A percentile compares a stretch with the other conserved stretches of the same genome.
These are phyloP conservation scores for Kwoniella sp. DNA, from an alignment of 768 basidiomycete species.

Conservation along the genomic window DNA sequence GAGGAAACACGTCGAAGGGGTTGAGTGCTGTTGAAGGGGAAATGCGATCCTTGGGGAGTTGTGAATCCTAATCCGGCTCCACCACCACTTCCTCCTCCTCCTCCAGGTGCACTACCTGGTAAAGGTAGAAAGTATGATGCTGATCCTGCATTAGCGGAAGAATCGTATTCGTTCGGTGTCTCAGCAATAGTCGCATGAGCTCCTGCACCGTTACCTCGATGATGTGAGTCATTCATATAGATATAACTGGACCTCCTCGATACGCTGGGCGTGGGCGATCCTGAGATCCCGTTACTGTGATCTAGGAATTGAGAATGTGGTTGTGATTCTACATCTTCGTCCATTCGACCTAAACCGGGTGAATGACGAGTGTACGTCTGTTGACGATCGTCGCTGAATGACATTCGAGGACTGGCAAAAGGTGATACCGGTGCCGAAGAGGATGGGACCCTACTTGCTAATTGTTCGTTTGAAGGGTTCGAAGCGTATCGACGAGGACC, in stretches of 20 bases:
- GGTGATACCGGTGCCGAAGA: conserved; percentile 46
- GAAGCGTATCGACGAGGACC: conserved; percentile 6
- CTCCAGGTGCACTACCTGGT: conserved; percentile 7
- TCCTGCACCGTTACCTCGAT: conserved; percentile 5
- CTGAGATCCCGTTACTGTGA: background rate
- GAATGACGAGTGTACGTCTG: conserved; percentile 1
- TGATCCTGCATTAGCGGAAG: conserved; percentile 10
- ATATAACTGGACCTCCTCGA: conserved; percentile 40
- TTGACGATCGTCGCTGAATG: conserved; percentile 17
- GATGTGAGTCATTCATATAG: conserved; percentile 35
- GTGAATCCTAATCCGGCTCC: conserved; percentile 17
- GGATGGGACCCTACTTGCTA: conserved; percentile 7
- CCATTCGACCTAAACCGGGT: conserved; percentile 13
- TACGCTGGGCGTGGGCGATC: conserved; percentile 27
- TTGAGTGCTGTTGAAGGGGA: conserved; percentile 10
- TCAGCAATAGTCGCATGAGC: conserved; percentile 4
- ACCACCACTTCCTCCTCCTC: background rate
- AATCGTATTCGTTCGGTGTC: conserved; percentile 5
- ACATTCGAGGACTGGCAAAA: conserved; percentile 27
- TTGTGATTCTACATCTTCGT: conserved; percentile 25
- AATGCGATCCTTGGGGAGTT: conserved; percentile 19
- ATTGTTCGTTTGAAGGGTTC: conserved; percentile 13
- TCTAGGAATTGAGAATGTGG: background rate
- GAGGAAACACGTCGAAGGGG: conserved; percentile 28
- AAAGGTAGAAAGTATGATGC: conserved; percentile 42